Conservation (phyloP, 352 stramenopile genomes). For the Phytophthora podocarpi region DNA sequence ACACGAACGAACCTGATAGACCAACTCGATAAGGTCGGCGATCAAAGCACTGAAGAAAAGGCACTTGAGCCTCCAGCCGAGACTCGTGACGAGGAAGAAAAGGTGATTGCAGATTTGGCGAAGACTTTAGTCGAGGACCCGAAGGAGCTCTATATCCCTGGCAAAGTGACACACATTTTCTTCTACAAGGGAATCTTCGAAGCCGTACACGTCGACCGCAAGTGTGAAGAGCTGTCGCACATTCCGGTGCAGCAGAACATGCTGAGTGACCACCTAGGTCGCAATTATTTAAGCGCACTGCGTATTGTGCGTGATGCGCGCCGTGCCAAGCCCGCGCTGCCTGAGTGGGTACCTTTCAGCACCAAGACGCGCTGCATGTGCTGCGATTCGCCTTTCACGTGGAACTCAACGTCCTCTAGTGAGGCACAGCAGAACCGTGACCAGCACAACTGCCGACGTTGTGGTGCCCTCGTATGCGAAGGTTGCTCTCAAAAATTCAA, state of each 20-base stretch:
- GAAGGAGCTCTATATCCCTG: slow-evolving; percentile 81
- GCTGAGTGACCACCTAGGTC: slow-evolving; percentile 82
- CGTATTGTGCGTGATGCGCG: slow-evolving; percentile 80
- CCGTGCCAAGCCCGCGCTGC: slow-evolving; percentile 54
- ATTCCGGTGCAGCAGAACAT: slow-evolving; percentile 89
- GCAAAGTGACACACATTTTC: slow-evolving; percentile 78
- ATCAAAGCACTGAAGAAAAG: slow-evolving; percentile 40
- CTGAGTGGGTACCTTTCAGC: slow-evolving; percentile 79
- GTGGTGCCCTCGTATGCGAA: slow-evolving; percentile 80
- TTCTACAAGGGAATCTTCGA: slow-evolving; percentile 85
- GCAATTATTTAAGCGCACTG: slow-evolving; percentile 81
- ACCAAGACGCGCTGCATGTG: slow-evolving; percentile 89
- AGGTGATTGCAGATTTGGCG: slow-evolving; percentile 59
- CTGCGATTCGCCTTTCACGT: slow-evolving; percentile 89
- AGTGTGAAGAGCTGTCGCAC: slow-evolving; percentile 69
- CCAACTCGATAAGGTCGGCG: slow-evolving; percentile 60
- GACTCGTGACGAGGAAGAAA: slow-evolving; percentile 54
- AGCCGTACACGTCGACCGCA: slow-evolving; percentile 79
- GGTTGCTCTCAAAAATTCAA: slow-evolving; percentile 88
- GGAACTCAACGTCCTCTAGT: slow-evolving; percentile 90
- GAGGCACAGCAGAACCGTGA: slow-evolving; percentile 90
- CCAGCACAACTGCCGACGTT: slow-evolving; percentile 90
- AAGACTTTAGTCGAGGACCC: slow-evolving; percentile 60
- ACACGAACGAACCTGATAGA: slow-evolving; percentile 81
- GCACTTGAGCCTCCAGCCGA: slow-evolving; percentile 36